phyloP scores from a whole-genome alignment of 768 basidiomycete species.

The Leccinum barrowsii region DNA sequence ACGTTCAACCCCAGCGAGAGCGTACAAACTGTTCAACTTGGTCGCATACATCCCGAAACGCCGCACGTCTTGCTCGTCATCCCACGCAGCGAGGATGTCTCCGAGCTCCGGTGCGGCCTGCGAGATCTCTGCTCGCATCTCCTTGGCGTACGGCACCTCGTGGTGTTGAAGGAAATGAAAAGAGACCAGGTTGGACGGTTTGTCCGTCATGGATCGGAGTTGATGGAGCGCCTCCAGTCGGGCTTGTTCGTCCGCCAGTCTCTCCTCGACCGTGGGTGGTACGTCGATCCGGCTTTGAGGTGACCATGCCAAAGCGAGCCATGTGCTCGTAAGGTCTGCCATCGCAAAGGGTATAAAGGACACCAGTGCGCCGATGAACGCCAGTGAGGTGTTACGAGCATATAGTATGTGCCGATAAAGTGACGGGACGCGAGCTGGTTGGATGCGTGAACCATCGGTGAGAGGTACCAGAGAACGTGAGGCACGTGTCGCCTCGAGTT shows the following conservation, averaged over 20 bases:
- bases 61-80: slow-evolving; percentile 25
- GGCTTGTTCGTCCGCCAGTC: slow-evolving; percentile 37
- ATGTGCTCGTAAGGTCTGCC: slow-evolving; percentile 48
- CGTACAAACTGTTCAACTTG: slow-evolving; percentile 28
- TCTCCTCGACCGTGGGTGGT: slow-evolving; percentile 32
- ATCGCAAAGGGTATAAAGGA: slow-evolving; percentile 47
- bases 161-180: slow-evolving; percentile 22
- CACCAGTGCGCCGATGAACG: slow-evolving; percentile 42
- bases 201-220: slow-evolving; percentile 18
- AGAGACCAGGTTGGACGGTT: slow-evolving; percentile 25
- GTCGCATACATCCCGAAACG: slow-evolving; percentile 25
- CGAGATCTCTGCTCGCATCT: slow-evolving; percentile 12
- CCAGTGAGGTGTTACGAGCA: slow-evolving; percentile 43
- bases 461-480: slow-evolving; percentile 24
- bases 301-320: slow-evolving; percentile 44
- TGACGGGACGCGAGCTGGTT: slow-evolving; percentile 39
- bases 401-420: slow-evolving; percentile 47
- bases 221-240: slow-evolving; percentile 29
- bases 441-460: slow-evolving; percentile 20
- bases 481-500: neutral
- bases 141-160: slow-evolving; percentile 24
- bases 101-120: slow-evolving; percentile 14
- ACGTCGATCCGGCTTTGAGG: slow-evolving; percentile 23
- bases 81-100: slow-evolving; percentile 21
- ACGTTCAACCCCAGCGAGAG: slow-evolving; percentile 5